Percentiles rank a stretch among this genome's conserved stretches.
Conservation (phyloP, 371 early-diverging fungal species). For the Circinella minor region DNA sequence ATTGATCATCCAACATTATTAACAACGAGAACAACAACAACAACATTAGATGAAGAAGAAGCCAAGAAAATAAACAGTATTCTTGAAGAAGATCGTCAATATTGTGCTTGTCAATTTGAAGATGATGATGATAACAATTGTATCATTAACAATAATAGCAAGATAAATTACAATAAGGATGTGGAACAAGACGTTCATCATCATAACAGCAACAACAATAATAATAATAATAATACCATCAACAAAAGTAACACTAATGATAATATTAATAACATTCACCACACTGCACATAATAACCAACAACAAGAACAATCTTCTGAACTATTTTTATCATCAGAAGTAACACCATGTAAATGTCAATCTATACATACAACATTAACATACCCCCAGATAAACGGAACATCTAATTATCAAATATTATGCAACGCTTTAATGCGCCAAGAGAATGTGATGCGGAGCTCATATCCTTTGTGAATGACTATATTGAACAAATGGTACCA, state of each 20-base stretch:
- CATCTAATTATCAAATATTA: too few relatives aligned
- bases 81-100: slow-evolving; percentile 19
- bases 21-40: too few relatives aligned
- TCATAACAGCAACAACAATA: background rate
- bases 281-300: slow-evolving; percentile 5
- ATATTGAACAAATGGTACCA: too few relatives aligned
- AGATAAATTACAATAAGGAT: background rate
- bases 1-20: background rate
- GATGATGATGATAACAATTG: background rate
- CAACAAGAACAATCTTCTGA: slow-evolving; percentile 6
- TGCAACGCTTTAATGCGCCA: too few relatives aligned
- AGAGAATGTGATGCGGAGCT: too few relatives aligned
- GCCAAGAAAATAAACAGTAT: background rate
- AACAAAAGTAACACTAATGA: background rate
- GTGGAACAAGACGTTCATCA: too few relatives aligned
- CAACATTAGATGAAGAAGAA: background rate
- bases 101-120: slow-evolving; percentile 22
- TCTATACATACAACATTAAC: slow-evolving; percentile 7
- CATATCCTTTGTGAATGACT: too few relatives aligned
- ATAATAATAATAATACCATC: background rate
- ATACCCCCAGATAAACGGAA: too few relatives aligned
- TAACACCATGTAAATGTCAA: slow-evolving; percentile 15
- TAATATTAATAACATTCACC: background rate
- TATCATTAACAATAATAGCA: background rate
- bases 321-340: background rate